Conservation (phyloP, 495 filamentous ascomycete species). For the Pyronema domesticum region DNA sequence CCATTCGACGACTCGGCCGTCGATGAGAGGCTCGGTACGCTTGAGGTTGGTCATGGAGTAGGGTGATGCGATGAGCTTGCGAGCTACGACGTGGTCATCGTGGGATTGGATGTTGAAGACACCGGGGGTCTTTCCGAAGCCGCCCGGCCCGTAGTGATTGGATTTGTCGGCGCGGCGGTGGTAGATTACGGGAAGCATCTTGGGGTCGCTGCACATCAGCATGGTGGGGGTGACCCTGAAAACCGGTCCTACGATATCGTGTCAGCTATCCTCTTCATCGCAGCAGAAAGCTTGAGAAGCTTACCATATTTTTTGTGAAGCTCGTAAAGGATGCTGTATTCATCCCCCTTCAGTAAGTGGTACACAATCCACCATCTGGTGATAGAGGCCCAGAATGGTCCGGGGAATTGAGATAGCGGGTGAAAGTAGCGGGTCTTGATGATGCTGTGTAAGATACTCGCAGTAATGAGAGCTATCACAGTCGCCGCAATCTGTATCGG, state of each 20-base stretch:
- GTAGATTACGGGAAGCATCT: constrained; percentile 26
- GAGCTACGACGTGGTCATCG: too few species aligned
- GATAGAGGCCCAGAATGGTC: constrained; percentile 17
- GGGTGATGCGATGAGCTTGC: too few species aligned
- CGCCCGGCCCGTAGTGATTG: background rate
- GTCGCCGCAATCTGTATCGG: background rate
- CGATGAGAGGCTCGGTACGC: constrained; percentile 28
- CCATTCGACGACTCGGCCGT: constrained; percentile 31
- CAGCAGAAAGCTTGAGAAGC: too few species aligned
- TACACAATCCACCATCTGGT: background rate
- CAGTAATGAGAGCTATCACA: background rate
- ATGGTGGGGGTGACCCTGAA: constrained; percentile 30
- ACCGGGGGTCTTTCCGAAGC: too few species aligned
- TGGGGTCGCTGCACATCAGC: constrained; percentile 32
- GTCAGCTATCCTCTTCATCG: too few species aligned
- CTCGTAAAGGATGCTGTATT: too few species aligned
- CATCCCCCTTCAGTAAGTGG: too few species aligned
- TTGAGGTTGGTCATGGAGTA: background rate
- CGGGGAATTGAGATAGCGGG: constrained; percentile 23
- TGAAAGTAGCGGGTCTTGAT: constrained; percentile 20
- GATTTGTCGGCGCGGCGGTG: constrained; percentile 28
- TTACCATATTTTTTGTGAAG: too few species aligned
- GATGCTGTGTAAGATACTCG: constrained; percentile 1
- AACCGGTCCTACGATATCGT: constrained; percentile 24
- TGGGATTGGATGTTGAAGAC: too few species aligned